Conservation (phyloP, 2,329 filamentous ascomycete species). For the Phialophora macrospora region DNA sequence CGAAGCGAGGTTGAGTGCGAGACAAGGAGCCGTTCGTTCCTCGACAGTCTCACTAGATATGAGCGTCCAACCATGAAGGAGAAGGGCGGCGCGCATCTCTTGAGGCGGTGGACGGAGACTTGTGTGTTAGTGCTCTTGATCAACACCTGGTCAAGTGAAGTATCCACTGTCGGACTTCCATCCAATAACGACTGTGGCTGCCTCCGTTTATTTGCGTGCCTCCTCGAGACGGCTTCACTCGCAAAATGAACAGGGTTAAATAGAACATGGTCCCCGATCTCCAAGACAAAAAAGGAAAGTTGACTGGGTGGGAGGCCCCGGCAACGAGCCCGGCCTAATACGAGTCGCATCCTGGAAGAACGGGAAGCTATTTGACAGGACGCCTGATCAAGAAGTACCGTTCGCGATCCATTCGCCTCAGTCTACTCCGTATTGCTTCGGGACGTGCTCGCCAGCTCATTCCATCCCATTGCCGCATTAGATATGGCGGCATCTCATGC, state of each 20-base stretch:
- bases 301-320: neutral
- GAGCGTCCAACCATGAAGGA: neutral
- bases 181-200: neutral
- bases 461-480: neutral
- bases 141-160: neutral
- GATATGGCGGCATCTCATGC: conserved; percentile 1
- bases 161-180: neutral
- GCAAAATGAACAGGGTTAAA: neutral
- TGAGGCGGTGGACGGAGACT: neutral
- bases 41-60: neutral
- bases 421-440: neutral
- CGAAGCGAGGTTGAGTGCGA: neutral
- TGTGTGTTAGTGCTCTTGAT: neutral
- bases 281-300: neutral
- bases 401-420: neutral
- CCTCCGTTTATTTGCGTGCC: neutral
- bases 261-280: neutral
- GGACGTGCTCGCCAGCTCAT: neutral
- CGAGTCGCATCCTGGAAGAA: neutral
- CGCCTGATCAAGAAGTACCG: conserved; percentile 16
- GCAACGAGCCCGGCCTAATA: neutral
- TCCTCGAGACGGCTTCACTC: neutral
- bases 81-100: neutral
- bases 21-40: neutral
- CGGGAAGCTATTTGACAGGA: conserved; percentile 12